Percentiles rank a stretch among this genome's conserved stretches.
phyloP scores from a whole-genome alignment of 148 eudicot genomes.

The Cornus kousa region DNA sequence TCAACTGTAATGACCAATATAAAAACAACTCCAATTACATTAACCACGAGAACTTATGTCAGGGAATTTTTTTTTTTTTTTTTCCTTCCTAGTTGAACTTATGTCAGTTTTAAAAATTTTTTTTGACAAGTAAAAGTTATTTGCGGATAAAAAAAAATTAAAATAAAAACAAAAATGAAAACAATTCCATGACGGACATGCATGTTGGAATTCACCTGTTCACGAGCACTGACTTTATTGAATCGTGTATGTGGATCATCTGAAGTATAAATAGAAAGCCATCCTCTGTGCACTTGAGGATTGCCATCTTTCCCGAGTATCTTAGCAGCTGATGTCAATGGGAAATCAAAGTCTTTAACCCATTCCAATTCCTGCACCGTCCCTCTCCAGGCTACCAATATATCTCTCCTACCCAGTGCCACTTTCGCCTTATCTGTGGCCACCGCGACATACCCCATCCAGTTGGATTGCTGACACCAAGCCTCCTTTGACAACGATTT shows the following conservation, averaged over 20 bases:
- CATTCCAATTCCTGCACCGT: conserved; percentile 45
- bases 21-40: too few species aligned
- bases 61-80: too few species aligned
- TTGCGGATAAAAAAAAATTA: too few species aligned
- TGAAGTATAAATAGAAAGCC: neutral
- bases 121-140: too few species aligned
- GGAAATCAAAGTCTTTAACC: conserved; percentile 48
- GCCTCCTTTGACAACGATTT: neutral
- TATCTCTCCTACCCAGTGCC: conserved; percentile 63
- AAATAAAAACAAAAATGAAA: too few species aligned
- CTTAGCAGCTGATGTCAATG: conserved; percentile 35
- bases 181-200: too few species aligned
- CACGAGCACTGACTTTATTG: neutral
- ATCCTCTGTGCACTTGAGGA: neutral
- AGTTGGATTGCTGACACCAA: conserved; percentile 43
- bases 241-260: neutral
- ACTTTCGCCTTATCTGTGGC: conserved; percentile 42
- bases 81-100: too few species aligned
- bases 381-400: conserved; percentile 77
- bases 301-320: conserved; percentile 25
- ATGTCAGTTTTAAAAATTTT: too few species aligned
- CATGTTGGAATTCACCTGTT: too few species aligned
- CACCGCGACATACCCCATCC: conserved; percentile 76
- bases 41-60: too few species aligned
- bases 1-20: too few species aligned